Conservation (phyloP, 2,329 filamentous ascomycete species). For the Tolypocladium tundrense region DNA sequence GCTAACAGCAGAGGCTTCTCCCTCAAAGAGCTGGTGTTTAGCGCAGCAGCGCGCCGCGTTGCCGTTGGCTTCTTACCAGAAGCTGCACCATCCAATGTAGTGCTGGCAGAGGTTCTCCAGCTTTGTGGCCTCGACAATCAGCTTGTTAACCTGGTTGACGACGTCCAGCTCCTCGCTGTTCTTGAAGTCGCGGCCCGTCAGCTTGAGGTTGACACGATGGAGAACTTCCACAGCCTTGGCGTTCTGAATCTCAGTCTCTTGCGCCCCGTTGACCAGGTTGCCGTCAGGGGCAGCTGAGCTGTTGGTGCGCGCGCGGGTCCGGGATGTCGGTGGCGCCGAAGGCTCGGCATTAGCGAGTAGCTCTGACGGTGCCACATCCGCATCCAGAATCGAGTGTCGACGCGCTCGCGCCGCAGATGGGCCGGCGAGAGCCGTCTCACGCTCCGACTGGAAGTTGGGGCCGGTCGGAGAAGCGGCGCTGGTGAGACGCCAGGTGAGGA, state of each 20-base stretch:
- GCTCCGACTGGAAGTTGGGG: constrained; percentile 55
- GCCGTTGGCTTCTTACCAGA: constrained; percentile 56
- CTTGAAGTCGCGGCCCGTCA: constrained; percentile 90
- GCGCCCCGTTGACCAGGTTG: constrained; percentile 25
- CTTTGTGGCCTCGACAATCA: constrained; percentile 92
- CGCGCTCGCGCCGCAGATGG: constrained; percentile 42
- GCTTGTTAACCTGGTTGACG: constrained; percentile 81
- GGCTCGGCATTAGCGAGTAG: constrained; percentile 37
- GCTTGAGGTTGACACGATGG: constrained; percentile 84
- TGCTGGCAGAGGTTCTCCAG: constrained; percentile 97
- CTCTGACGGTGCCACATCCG: constrained; percentile 48
- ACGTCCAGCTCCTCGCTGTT: constrained; percentile 74
- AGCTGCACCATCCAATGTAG: constrained; percentile 98
- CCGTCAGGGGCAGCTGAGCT: constrained; percentile 34
- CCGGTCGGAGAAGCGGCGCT: constrained; percentile 52
- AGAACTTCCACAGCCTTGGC: constrained; percentile 86
- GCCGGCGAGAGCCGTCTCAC: constrained; percentile 41
- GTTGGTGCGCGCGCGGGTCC: constrained; percentile 49
- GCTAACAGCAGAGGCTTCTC: background rate
- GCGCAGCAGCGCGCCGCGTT: background rate
- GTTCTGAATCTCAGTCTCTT: constrained; percentile 75
- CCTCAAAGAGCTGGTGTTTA: background rate
- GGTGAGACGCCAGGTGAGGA: constrained; percentile 90
- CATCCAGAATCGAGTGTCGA: constrained; percentile 60
- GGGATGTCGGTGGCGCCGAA: constrained; percentile 35